Evolutionary conservation across 805 yeast genomes (phyloP).

Genomic region (Metschnikowia picachoensis): DNA sequence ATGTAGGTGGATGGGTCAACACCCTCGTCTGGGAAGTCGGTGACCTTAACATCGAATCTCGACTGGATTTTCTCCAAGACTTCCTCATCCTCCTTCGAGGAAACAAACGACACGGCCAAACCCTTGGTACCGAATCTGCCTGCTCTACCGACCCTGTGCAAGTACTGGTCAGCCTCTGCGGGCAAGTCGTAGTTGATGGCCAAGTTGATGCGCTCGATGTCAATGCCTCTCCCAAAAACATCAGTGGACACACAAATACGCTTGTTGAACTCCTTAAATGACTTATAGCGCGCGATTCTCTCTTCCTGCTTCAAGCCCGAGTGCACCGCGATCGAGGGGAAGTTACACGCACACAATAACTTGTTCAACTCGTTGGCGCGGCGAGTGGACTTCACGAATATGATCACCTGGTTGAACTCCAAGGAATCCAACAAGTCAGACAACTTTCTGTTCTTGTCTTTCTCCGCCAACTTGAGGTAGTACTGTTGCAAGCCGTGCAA

Average conservation of each 20-base stretch:
- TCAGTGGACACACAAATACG: conserved; percentile 98
- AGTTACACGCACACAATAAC: conserved; percentile 84
- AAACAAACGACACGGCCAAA: conserved; percentile 86
- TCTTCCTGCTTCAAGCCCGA: conserved; percentile 95
- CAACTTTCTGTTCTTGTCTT: conserved; percentile 88
- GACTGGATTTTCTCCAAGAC: conserved; percentile 91
- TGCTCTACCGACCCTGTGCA: conserved; percentile 99
- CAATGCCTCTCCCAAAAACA: conserved; percentile 99
- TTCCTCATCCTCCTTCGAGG: conserved; percentile 83
- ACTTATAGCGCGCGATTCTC: conserved; percentile 94
- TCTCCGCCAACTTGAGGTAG: conserved; percentile 84
- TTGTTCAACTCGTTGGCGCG: conserved; percentile 92
- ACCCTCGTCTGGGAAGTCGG: conserved; percentile 96
- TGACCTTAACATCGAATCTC: conserved; percentile 92
- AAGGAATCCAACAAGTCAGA: conserved; percentile 89
- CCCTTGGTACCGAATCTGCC: conserved; percentile 99
- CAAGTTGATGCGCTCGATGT: conserved; percentile 95
- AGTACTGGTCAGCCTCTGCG: conserved; percentile 92
- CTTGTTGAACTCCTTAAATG: conserved; percentile 96
- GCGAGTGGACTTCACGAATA: conserved; percentile 85
- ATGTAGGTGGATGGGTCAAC: conserved; percentile 96
- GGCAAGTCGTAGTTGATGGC: conserved; percentile 98
- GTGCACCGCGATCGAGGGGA: conserved; percentile 97
- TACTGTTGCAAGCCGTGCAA: conserved; percentile 98
- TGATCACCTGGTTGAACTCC: conserved; percentile 97